These are phyloP conservation scores for Citrus medica DNA, from an alignment of 345 rosid genomes.

Conservation along the genomic window DNA sequence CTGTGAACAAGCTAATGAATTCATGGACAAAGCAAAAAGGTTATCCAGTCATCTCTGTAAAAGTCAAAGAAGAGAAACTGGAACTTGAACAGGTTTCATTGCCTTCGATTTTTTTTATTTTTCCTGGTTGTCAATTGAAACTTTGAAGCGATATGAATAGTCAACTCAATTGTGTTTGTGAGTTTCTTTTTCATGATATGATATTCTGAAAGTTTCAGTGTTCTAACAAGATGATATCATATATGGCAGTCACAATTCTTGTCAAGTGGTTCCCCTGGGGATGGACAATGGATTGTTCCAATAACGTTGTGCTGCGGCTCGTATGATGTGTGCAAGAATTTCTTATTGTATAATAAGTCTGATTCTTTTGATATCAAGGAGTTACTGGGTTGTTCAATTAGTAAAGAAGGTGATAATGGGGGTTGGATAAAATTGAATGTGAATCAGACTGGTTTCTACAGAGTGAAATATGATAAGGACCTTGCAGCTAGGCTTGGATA, in stretches of 20 bases:
- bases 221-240: constrained; percentile 22
- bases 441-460: constrained; percentile 84
- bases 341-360: constrained; percentile 66
- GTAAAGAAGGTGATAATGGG: constrained; percentile 13
- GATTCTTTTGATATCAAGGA: constrained; percentile 46
- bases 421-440: constrained; percentile 83
- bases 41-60: constrained; percentile 83
- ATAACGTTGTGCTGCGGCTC: constrained; percentile 79
- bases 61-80: constrained; percentile 61
- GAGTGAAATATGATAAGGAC: constrained; percentile 84
- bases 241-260: constrained; percentile 75
- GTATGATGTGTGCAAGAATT: constrained; percentile 59
- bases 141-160: background rate
- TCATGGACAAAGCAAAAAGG: constrained; percentile 94
- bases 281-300: constrained; percentile 98
- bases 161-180: background rate
- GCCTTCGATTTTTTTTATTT: background rate
- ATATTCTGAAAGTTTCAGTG: constrained; percentile 5
- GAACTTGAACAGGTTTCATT: constrained; percentile 82
- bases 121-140: background rate
- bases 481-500: constrained; percentile 70
- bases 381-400: constrained; percentile 29
- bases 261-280: constrained; percentile 73
- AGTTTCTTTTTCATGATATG: background rate
- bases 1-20: constrained; percentile 88